A percentile compares a stretch with the other conserved stretches of the same genome.
Evolutionary conservation across 768 basidiomycete genomes (phyloP).

Genomic region (Trametes elegans): DNA sequence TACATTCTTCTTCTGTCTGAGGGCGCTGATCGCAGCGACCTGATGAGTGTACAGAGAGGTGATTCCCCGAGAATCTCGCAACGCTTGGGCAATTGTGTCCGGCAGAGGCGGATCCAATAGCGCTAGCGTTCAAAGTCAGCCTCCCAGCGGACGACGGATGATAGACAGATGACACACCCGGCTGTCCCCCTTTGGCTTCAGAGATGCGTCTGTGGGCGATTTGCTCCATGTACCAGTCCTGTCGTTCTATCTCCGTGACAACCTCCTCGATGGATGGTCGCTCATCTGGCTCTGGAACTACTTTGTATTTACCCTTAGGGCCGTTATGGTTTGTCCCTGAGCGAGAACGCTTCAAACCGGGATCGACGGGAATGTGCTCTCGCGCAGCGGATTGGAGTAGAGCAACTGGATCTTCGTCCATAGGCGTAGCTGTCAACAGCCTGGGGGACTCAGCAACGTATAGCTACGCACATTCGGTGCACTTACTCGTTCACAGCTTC

Average conservation of each 20-base stretch:
- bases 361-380: slow-evolving; percentile 71
- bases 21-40: slow-evolving; percentile 64
- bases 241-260: slow-evolving; percentile 53
- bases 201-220: slow-evolving; percentile 58
- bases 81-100: slow-evolving; percentile 48
- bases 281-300: slow-evolving; percentile 42
- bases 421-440: slow-evolving; percentile 52
- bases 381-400: slow-evolving; percentile 66
- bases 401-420: slow-evolving; percentile 56
- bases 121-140: slow-evolving; percentile 31
- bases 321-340: slow-evolving; percentile 1
- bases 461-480: neutral
- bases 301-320: slow-evolving; percentile 18
- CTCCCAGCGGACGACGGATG: no score
- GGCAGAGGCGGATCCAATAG: slow-evolving; percentile 58
- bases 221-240: slow-evolving; percentile 70
- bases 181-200: slow-evolving; percentile 48
- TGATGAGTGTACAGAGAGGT: slow-evolving; percentile 66
- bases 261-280: slow-evolving; percentile 59
- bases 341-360: slow-evolving; percentile 25
- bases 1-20: slow-evolving; percentile 60
- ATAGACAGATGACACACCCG: slow-evolving; percentile 50
- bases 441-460: slow-evolving; percentile 29
- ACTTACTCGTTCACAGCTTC: slow-evolving; percentile 66
- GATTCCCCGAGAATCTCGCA: slow-evolving; percentile 60